phyloP scores from a whole-genome alignment of 805 yeast genomes.

The Spathaspora gorwiae region DNA sequence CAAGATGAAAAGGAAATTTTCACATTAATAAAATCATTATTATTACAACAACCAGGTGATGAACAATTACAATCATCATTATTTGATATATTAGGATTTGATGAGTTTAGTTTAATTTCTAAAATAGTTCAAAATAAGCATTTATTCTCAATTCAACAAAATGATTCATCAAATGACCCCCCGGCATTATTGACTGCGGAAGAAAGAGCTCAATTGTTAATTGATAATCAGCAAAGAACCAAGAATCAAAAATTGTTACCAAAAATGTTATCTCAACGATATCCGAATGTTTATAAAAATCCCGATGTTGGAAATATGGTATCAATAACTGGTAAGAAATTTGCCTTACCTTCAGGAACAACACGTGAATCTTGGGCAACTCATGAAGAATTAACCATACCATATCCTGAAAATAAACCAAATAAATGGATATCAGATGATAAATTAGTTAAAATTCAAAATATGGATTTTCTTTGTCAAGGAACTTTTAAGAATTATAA shows the following conservation, averaged over 20 bases:
- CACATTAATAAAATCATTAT: constrained; percentile 21
- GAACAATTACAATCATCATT: constrained; percentile 66
- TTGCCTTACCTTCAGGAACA: constrained; percentile 77
- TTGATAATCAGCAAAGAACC: constrained; percentile 45
- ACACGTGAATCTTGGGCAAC: constrained; percentile 55
- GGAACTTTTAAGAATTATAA: constrained; percentile 80
- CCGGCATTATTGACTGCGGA: constrained; percentile 44
- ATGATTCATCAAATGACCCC: neutral
- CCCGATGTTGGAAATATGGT: constrained; percentile 61
- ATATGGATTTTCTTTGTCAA: constrained; percentile 72
- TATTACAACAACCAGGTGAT: constrained; percentile 39
- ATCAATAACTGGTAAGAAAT: constrained; percentile 76
- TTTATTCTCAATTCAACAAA: constrained; percentile 11
- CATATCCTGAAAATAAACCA: constrained; percentile 54
- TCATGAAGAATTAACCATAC: constrained; percentile 81
- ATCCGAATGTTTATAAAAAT: constrained; percentile 83
- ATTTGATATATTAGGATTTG: constrained; percentile 81
- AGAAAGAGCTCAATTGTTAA: constrained; percentile 51
- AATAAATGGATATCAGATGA: constrained; percentile 40
- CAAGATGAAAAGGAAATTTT: constrained; percentile 27
- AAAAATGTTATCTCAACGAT: constrained; percentile 44
- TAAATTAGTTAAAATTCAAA: constrained; percentile 51
- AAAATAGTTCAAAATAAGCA: constrained; percentile 48
- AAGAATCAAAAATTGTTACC: constrained; percentile 48
- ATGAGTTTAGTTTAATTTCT: constrained; percentile 75